Evolutionary conservation across 306 rosid species (phyloP).

Genomic region (Casuarina glauca): DNA sequence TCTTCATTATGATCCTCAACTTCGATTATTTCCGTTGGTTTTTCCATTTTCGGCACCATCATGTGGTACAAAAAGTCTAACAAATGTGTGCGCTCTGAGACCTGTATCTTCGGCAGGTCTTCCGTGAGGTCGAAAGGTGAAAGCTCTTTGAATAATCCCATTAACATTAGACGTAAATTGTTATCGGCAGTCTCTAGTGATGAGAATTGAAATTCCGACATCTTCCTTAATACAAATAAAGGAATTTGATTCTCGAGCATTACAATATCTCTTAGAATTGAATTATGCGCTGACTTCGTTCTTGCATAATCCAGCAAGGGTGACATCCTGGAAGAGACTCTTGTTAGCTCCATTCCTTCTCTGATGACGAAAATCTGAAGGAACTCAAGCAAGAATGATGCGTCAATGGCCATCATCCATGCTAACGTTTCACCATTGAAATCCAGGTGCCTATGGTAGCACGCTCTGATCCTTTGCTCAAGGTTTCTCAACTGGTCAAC

Average conservation of each 20-base stretch:
- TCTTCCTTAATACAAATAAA: conserved; percentile 54
- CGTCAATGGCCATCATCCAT: conserved; percentile 80
- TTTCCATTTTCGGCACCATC: conserved; percentile 48
- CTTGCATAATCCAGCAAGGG: conserved; percentile 55
- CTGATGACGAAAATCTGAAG: conserved; percentile 51
- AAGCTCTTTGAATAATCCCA: conserved; percentile 55
- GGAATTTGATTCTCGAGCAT: conserved; percentile 91
- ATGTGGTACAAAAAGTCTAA: conserved; percentile 57
- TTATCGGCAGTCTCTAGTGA: conserved; percentile 49
- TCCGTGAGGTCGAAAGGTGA: conserved; percentile 62
- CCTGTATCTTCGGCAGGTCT: conserved; percentile 32
- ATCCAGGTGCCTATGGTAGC: conserved; percentile 71
- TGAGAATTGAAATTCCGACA: conserved; percentile 48
- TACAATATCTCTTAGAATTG: conserved; percentile 64
- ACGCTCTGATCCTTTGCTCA: conserved; percentile 51
- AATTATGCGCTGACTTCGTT: too few species aligned
- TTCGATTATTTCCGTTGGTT: conserved; percentile 22
- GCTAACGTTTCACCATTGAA: conserved; percentile 64
- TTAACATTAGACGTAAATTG: conserved; percentile 44
- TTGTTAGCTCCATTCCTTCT: conserved; percentile 24
- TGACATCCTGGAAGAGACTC: conserved; percentile 57
- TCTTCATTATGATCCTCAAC: not conserved
- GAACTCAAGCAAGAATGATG: conserved; percentile 71
- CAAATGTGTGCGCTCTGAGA: conserved; percentile 57
- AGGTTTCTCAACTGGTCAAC: conserved; percentile 49